A percentile compares a stretch with the other conserved stretches of the same genome.
These are phyloP conservation scores for Toxicodendron radicans DNA, from an alignment of 345 rosid genomes.

Conservation along the genomic window DNA sequence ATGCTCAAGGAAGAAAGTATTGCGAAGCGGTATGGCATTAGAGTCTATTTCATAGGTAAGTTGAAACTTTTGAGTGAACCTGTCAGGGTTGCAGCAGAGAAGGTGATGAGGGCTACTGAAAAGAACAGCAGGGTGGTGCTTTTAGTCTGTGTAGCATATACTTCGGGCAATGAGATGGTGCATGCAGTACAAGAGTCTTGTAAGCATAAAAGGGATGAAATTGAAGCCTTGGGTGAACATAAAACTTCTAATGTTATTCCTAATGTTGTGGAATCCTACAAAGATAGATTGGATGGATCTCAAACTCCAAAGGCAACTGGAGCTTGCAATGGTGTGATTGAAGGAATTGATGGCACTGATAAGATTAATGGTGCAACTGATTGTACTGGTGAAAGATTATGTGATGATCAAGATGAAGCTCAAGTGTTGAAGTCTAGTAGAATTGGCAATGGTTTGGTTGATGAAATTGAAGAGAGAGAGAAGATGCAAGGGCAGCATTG, in stretches of 20 bases:
- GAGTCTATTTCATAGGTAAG: slow-evolving; percentile 54
- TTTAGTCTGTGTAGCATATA: slow-evolving; percentile 62
- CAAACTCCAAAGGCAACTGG: background rate
- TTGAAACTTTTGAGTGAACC: slow-evolving; percentile 49
- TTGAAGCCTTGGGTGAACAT: slow-evolving; percentile 1
- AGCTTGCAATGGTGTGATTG: background rate
- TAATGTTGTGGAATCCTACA: slow-evolving; percentile 4
- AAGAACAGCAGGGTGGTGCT: slow-evolving; percentile 40
- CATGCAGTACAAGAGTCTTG: slow-evolving; percentile 68
- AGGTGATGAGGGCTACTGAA: slow-evolving; percentile 61
- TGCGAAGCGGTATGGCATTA: slow-evolving; percentile 53
- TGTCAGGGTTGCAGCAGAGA: slow-evolving; percentile 49
- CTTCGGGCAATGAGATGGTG: slow-evolving; percentile 74
- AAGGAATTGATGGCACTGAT: slow-evolving; percentile 13
- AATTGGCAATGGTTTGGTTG: background rate
- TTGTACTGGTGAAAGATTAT: slow-evolving; percentile 9
- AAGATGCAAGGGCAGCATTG: slow-evolving; percentile 2
- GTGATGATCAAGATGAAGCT: slow-evolving; percentile 18
- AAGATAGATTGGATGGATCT: slow-evolving; percentile 5
- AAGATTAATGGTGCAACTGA: slow-evolving; percentile 10
- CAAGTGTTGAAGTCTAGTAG: slow-evolving; percentile 5
- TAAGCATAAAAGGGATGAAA: slow-evolving; percentile 29
- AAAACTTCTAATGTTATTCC: background rate
- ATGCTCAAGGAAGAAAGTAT: slow-evolving; percentile 62
- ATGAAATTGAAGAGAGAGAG: background rate